Conservation (phyloP, 495 filamentous ascomycete genomes). For the Penicillium pulvis region DNA sequence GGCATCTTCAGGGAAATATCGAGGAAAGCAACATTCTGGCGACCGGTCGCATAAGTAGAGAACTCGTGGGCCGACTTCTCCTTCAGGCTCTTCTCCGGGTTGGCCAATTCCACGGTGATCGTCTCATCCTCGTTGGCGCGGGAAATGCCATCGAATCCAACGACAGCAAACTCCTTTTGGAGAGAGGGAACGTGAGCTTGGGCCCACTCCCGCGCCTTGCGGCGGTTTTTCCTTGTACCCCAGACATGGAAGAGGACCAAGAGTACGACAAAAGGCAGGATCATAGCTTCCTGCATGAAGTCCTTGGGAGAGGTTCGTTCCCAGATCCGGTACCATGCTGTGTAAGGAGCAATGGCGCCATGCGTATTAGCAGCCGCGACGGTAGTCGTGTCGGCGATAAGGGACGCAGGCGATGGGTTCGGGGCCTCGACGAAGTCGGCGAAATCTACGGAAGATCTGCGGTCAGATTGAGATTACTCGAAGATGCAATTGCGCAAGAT, state of each 20-base stretch:
- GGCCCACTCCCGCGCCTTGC: constrained; percentile 80
- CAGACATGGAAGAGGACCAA: constrained; percentile 79
- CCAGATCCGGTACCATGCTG: constrained; percentile 96
- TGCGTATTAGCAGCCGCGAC: constrained; percentile 51
- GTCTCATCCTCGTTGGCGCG: constrained; percentile 47
- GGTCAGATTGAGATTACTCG: constrained; percentile 11
- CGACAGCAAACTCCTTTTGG: constrained; percentile 80
- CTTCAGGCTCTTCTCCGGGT: constrained; percentile 66
- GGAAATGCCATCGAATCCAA: constrained; percentile 67
- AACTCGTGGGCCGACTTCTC: constrained; percentile 86
- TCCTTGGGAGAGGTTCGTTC: constrained; percentile 80
- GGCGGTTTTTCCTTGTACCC: constrained; percentile 78
- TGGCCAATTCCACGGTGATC: constrained; percentile 42
- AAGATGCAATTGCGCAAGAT: constrained; percentile 15
- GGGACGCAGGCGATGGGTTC: constrained; percentile 59
- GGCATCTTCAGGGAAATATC: constrained; percentile 79
- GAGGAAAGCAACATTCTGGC: constrained; percentile 89
- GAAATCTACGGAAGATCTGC: constrained; percentile 57
- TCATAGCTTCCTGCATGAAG: constrained; percentile 84
- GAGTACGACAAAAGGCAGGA: constrained; percentile 71
- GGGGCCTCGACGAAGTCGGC: constrained; percentile 75
- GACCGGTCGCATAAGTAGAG: constrained; percentile 86
- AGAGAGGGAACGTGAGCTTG: constrained; percentile 69
- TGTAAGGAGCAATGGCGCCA: constrained; percentile 62
- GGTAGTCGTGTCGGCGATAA: constrained; percentile 42